These are phyloP conservation scores for Carex arenaria DNA, from an alignment of 202 grass and related monocot species.

Conservation along the genomic window DNA sequence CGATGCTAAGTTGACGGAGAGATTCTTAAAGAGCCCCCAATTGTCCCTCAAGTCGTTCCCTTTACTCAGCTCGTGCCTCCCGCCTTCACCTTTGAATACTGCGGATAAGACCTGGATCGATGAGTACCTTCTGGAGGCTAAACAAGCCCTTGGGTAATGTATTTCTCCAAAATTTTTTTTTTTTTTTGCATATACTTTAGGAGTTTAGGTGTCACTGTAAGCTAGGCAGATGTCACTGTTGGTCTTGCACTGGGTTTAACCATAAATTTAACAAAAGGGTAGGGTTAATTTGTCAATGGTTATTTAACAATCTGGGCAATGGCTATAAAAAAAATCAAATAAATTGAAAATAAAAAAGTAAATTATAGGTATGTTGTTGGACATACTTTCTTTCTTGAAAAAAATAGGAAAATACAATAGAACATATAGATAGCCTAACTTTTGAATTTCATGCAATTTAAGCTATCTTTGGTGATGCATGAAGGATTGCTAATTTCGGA, in stretches of 20 bases:
- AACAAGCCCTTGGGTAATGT: slow-evolving; percentile 78
- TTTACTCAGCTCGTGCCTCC: slow-evolving; percentile 88
- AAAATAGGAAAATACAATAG: too few species aligned
- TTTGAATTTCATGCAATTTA: too few species aligned
- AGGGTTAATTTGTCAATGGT: not conserved
- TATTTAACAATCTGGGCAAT: too few species aligned
- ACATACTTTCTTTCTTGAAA: too few species aligned
- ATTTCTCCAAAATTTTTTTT: not conserved
- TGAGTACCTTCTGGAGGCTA: slow-evolving; percentile 96
- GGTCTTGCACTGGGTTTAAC: not conserved
- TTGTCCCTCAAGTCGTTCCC: slow-evolving; percentile 89
- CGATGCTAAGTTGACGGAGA: slow-evolving; percentile 75
- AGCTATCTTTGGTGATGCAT: too few species aligned
- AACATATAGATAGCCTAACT: too few species aligned
- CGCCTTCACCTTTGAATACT: slow-evolving; percentile 59
- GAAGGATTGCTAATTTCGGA: too few species aligned
- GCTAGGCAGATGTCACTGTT: not conserved
- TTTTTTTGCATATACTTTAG: not conserved
- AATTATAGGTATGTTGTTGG: too few species aligned
- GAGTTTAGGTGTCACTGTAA: not conserved
- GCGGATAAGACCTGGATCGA: slow-evolving; percentile 83
- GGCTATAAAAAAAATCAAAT: too few species aligned
- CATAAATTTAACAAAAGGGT: not conserved
- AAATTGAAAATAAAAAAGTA: too few species aligned
- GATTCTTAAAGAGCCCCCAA: slow-evolving; percentile 96